Evolutionary conservation across 2,329 filamentous ascomycete species (phyloP), one percentile per base, ranked within the genome.

Genomic region (Aspergillus ochraceus): DNA sequence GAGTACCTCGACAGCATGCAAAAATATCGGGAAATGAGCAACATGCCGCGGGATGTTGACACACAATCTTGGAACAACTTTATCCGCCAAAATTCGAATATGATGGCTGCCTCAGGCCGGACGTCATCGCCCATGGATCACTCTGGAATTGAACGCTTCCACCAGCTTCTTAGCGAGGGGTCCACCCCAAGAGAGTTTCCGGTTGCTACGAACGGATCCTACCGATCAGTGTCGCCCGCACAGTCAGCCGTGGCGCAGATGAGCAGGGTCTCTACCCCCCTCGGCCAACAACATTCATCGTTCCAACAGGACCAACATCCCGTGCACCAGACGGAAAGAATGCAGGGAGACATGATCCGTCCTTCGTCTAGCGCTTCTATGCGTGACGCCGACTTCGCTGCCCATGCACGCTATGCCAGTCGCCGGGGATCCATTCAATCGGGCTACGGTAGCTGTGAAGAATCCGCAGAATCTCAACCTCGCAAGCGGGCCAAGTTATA

Each of bases 401-500:
- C 60, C 29, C 68, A 68, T 24, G 51, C 66, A 19, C 68, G 67
- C 22, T 66, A 64, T 53, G 53, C 59, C 30, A 62, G 62, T 20
- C 74, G 76, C 54, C 71, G 75, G 57, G 71, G 68, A n/a, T 78
- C 76, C 1, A 67, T 77, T 10, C 71, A 78, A 45, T 80, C 79
- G 5, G 89, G 89, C 17, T 90, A 90, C 72, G 90, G 88, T 10
- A 92, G 89, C 47, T 88, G 87, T 5, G 88, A 91, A 65, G 89
- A 94, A 68, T 85, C 63, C 17, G 68, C 70, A 4, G 86, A 88
- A 54, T 81, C 81, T 5, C 84, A 84, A 26, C 80, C 83, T 63
- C 90, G 87, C 68, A 97, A 97, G 77, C 85, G 93, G 68, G 92
- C 88, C 36, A 95, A 91, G 70, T 86, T 89, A 24, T 91, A 87